A percentile compares a stretch with the other conserved stretches of the same genome.
Evolutionary conservation across 768 basidiomycete genomes (phyloP).

Genomic region (Imleria badia): DNA sequence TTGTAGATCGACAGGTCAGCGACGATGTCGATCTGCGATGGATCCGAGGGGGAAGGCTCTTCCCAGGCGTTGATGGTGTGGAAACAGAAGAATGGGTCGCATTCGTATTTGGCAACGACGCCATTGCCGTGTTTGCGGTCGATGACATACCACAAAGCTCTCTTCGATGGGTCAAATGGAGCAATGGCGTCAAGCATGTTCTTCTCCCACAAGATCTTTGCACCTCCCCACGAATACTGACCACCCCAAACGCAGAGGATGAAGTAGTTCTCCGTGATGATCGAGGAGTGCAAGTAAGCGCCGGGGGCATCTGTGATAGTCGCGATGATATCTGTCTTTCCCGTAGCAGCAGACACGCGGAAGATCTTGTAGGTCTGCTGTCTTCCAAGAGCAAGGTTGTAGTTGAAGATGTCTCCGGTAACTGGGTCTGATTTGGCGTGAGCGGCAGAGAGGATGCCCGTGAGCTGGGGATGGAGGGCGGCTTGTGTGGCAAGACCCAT

Average conservation of each 20-base stretch:
- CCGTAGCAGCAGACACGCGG: constrained; percentile 32
- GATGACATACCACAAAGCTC: constrained; percentile 38
- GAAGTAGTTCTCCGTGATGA: constrained; percentile 38
- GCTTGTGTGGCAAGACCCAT: constrained; percentile 30
- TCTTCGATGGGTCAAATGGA: constrained; percentile 29
- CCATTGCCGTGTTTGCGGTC: constrained; percentile 37
- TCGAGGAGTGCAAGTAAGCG: constrained; percentile 40
- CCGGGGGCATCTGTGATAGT: constrained; percentile 38
- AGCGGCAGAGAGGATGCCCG: constrained; percentile 34
- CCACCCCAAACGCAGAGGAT: constrained; percentile 37
- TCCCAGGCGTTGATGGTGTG: constrained; percentile 43
- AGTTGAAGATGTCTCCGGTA: constrained; percentile 39
- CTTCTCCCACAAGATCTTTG: constrained; percentile 30
- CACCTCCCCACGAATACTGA: constrained; percentile 29
- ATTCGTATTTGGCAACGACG: constrained; percentile 37
- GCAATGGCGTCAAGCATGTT: constrained; percentile 35
- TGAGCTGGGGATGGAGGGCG: constrained; percentile 33
- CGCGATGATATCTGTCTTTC: constrained; percentile 35
- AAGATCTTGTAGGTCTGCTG: constrained; percentile 34
- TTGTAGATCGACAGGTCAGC: constrained; percentile 38
- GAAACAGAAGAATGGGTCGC: constrained; percentile 40
- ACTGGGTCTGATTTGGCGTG: constrained; percentile 38
- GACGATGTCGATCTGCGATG: constrained; percentile 31
- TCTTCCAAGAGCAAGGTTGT: constrained; percentile 30
- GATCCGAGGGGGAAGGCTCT: constrained; percentile 19